A percentile compares a stretch with the other conserved stretches of the same genome.
These are phyloP conservation scores for Lodderomyces margitis DNA, from an alignment of 1,139 yeast species.

Conservation along the genomic window DNA sequence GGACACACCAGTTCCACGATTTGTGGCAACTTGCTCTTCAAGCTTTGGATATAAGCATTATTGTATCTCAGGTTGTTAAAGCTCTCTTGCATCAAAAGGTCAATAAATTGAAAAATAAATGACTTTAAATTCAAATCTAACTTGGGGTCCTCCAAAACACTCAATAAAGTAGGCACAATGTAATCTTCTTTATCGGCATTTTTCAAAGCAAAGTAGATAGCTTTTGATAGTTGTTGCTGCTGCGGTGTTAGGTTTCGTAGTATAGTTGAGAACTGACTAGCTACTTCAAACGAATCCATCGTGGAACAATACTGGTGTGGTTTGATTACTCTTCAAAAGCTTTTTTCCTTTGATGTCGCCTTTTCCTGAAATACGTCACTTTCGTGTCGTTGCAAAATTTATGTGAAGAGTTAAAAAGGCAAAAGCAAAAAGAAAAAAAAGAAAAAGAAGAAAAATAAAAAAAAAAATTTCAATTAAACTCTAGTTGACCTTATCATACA, in stretches of 20 bases:
- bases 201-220: slow-evolving; percentile 59
- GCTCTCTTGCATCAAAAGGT: slow-evolving; percentile 49
- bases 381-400: slow-evolving; percentile 5
- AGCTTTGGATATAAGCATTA: slow-evolving; percentile 48
- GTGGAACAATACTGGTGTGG: slow-evolving; percentile 2
- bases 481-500: slow-evolving; percentile 3
- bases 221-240: slow-evolving; percentile 50
- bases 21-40: slow-evolving; percentile 41
- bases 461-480: slow-evolving; percentile 3
- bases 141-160: slow-evolving; percentile 50
- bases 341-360: too few relatives aligned
- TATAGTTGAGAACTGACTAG: slow-evolving; percentile 63
- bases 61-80: slow-evolving; percentile 28
- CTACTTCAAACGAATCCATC: slow-evolving; percentile 82
- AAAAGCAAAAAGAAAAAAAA: neutral
- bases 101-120: slow-evolving; percentile 68
- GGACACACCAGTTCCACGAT: slow-evolving; percentile 54
- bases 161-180: slow-evolving; percentile 66
- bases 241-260: slow-evolving; percentile 65
- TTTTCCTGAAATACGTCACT: too few relatives aligned
- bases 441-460: slow-evolving; percentile 5
- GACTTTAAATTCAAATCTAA: slow-evolving; percentile 60
- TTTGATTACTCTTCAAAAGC: too few relatives aligned
- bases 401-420: neutral
- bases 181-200: slow-evolving; percentile 67